Evolutionary conservation across 2,329 filamentous ascomycete species (phyloP).

Genomic region (Alternaria angustiovoidea): DNA sequence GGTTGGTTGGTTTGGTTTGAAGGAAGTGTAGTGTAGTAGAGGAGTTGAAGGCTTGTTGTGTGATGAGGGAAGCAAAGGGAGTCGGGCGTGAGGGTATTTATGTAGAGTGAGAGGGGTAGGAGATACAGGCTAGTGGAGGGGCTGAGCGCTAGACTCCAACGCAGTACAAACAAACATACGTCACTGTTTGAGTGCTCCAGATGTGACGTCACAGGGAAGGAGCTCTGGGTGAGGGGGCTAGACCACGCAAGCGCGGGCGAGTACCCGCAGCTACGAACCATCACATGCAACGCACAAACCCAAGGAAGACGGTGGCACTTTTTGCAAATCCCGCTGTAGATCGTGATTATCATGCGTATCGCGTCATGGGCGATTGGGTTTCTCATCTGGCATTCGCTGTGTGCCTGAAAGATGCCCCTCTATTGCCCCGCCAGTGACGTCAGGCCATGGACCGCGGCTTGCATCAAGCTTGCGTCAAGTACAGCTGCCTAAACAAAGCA

Average conservation of each 20-base stretch:
- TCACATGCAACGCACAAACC: conserved; percentile 13
- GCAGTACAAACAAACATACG: conserved; percentile 12
- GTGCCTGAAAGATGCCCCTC: conserved; percentile 18
- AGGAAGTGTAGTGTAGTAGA: conserved; percentile 7
- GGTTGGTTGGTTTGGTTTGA: conserved; percentile 16
- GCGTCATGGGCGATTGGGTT: conserved; percentile 13
- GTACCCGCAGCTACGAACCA: conserved; percentile 8
- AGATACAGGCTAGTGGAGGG: conserved; percentile 8
- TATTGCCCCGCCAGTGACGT: conserved; percentile 15
- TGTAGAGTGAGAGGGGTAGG: conserved; percentile 18
- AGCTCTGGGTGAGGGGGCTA: conserved; percentile 9
- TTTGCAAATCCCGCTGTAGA: conserved; percentile 21
- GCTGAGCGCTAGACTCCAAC: conserved; percentile 2
- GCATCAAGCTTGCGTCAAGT: not conserved
- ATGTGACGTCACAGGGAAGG: conserved; percentile 9
- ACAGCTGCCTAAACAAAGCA: conserved; percentile 14
- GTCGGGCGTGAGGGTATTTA: conserved; percentile 24
- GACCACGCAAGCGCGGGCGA: conserved; percentile 7
- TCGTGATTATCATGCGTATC: conserved; percentile 24
- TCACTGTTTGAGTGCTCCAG: conserved; percentile 1
- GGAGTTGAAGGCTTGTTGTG: conserved; percentile 19
- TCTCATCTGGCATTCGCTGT: conserved; percentile 13
- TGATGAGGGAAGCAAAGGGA: conserved; percentile 21
- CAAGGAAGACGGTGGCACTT: conserved; percentile 13
- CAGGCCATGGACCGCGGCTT: conserved; percentile 4